Base-by-base conservation (phyloP, 2,329 filamentous ascomycete species). In the Phaeosphaeriaceae sp. region DNA sequence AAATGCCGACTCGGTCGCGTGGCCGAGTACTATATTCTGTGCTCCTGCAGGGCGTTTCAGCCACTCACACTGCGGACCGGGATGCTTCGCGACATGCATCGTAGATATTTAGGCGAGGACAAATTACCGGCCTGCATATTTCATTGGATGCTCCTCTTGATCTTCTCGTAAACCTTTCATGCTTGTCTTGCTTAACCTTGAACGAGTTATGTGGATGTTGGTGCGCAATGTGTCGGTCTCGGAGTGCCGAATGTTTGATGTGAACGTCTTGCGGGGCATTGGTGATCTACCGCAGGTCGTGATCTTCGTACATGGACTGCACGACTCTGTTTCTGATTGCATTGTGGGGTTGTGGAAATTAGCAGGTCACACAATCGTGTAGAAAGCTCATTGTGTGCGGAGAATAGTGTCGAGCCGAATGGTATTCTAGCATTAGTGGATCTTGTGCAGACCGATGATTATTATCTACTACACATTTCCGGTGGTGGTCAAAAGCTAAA, bases 11-110 rank as follows among this genome's bases (percentile, higher is more conserved):
- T 23, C 22, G 22, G 21, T 47, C 44, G 44, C 44, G 44, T 47
- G 44, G 44, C 44, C 44, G 44, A 47, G 44, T 26, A 47, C 44
- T 47, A 47, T 47, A 47, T 26, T 47, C 9, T 13, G 44, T 47
- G 44, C 22, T 24, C 22, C 11, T 47, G 44, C 10, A 24, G 44
- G 10, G 11, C 26, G 44, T 23, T 47, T 23, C 44, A 47, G 23
- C 44, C 44, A 47, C n/a, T 47, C 22, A 47, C 11, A 24, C 15
- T 40, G 15, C 15, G 35, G 35, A 40, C 35, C 35, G 8, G 35
- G 35, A n/a, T 40, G 15, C 35, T 40, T 40, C 35, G 35, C 15
- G 17, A 40, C 15, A 40, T 40, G 35, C 35, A 15, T 40, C 15
- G 15, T n/a, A 15, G 15, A 40, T n/a, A 40, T 40, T 40, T 40